A percentile compares a stretch with the other conserved stretches of the same genome.
Conservation (phyloP, 169 alveolate species). For the Blepharisma undulans region DNA sequence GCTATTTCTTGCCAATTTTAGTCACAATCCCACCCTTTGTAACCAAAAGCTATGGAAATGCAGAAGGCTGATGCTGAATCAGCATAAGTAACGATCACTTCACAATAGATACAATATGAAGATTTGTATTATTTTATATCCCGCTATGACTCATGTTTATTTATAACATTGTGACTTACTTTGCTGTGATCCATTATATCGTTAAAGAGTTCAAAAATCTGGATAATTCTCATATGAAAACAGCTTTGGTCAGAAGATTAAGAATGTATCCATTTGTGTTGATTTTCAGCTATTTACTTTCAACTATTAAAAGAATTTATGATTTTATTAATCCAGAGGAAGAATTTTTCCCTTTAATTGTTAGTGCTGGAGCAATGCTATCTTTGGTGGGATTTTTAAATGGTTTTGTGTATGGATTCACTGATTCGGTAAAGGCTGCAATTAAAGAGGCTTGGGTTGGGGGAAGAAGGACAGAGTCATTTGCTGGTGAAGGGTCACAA, state of each 20-base stretch:
- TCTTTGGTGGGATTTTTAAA: conserved; percentile 10
- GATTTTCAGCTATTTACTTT: conserved; percentile 7
- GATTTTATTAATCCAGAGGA: conserved; percentile 19
- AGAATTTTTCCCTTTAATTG: neutral
- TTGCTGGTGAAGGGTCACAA: neutral
- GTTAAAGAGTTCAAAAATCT: neutral
- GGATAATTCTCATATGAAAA: neutral
- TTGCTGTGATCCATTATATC: neutral
- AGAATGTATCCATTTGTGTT: conserved; percentile 22
- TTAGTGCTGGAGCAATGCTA: neutral
- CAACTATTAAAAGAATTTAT: conserved; percentile 9
- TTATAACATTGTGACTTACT: neutral
- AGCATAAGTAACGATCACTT: neutral
- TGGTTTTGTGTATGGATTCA: conserved; percentile 29
- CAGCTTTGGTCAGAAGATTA: conserved; percentile 6
- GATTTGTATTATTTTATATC: neutral
- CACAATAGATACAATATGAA: neutral
- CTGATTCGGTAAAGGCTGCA: neutral
- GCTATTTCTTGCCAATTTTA: neutral
- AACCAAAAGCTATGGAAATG: conserved; percentile 22
- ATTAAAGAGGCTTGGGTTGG: neutral
- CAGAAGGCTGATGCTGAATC: conserved; percentile 41
- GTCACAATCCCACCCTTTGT: neutral
- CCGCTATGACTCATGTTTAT: neutral
- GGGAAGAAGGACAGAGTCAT: neutral